A percentile compares a stretch with the other conserved stretches of the same genome.
phyloP scores from a whole-genome alignment of 2,329 filamentous ascomycete genomes.

The Pochonia chlamydosporia region DNA sequence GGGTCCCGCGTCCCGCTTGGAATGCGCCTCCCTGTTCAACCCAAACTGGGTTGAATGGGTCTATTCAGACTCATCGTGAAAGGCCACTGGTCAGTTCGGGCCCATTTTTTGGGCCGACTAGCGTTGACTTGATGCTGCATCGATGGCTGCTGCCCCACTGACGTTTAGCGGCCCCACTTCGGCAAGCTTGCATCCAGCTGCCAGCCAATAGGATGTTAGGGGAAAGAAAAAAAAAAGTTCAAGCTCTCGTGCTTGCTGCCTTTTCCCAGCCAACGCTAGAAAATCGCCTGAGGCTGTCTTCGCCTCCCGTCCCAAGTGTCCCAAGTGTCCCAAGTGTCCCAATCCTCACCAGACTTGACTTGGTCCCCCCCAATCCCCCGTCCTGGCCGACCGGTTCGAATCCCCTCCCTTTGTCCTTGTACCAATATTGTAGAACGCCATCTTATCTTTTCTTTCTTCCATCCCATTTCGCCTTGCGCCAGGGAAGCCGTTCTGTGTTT shows the following conservation, averaged over 20 bases:
- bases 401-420: slow-evolving; percentile 6
- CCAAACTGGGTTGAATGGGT: slow-evolving; percentile 1
- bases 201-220: slow-evolving; percentile 26
- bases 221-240: slow-evolving; percentile 31
- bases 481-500: not conserved
- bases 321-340: no score
- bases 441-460: slow-evolving; percentile 1
- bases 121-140: slow-evolving; percentile 6
- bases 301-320: slow-evolving; percentile 11
- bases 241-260: slow-evolving; percentile 28
- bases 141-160: slow-evolving; percentile 19
- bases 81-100: slow-evolving; percentile 6
- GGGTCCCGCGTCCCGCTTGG: slow-evolving; percentile 5
- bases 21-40: slow-evolving; percentile 7
- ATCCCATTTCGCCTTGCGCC: not conserved
- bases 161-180: slow-evolving; percentile 26
- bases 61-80: not conserved
- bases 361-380: slow-evolving; percentile 6
- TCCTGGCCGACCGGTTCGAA: slow-evolving; percentile 1
- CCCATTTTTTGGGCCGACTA: slow-evolving; percentile 7
- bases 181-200: slow-evolving; percentile 27
- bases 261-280: slow-evolving; percentile 19
- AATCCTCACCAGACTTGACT: slow-evolving; percentile 6
- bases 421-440: not conserved
- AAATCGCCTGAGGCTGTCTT: slow-evolving; percentile 17